Conservation (phyloP, 371 early-diverging fungal species). For the Choanephora cucurbitarum region DNA sequence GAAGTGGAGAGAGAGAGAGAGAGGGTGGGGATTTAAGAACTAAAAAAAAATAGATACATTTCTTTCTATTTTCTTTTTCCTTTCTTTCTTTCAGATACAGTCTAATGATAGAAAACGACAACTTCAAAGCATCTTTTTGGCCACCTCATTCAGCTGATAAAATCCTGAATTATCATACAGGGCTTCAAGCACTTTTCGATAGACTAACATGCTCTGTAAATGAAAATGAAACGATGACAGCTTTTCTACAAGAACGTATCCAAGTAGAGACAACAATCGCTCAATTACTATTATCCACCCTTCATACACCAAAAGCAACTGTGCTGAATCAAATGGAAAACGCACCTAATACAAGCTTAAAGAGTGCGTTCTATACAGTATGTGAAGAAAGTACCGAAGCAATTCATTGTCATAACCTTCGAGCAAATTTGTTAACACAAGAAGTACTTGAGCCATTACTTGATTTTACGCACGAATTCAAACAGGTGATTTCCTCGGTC, state of each 20-base stretch:
- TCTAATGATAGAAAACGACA: constrained; percentile 1
- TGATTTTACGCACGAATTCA: constrained; percentile 5
- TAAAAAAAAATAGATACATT: background rate
- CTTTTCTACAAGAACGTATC: constrained; percentile 11
- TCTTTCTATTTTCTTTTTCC: background rate
- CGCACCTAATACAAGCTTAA: constrained; percentile 9
- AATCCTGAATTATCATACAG: constrained; percentile 9
- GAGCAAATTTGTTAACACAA: constrained; percentile 11
- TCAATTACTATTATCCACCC: background rate
- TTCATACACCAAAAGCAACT: background rate
- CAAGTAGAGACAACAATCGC: constrained; percentile 13
- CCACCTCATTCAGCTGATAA: constrained; percentile 2
- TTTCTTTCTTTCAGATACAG: background rate
- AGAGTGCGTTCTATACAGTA: constrained; percentile 13
- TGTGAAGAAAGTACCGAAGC: constrained; percentile 11
- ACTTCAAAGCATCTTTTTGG: constrained; percentile 14
- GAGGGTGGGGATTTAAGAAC: too few relatives aligned
- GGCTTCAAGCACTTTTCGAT: constrained; percentile 5
- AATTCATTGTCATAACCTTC: constrained; percentile 11
- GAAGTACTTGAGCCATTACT: constrained; percentile 15
- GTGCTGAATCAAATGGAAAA: background rate
- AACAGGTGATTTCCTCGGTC: background rate
- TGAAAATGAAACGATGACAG: constrained; percentile 12
- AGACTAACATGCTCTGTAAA: background rate
- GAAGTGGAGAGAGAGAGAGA: too few relatives aligned